Percentiles rank a stretch among this genome's conserved stretches.
phyloP scores from a whole-genome alignment of 352 stramenopile genomes.

The Phytophthora litchii region DNA sequence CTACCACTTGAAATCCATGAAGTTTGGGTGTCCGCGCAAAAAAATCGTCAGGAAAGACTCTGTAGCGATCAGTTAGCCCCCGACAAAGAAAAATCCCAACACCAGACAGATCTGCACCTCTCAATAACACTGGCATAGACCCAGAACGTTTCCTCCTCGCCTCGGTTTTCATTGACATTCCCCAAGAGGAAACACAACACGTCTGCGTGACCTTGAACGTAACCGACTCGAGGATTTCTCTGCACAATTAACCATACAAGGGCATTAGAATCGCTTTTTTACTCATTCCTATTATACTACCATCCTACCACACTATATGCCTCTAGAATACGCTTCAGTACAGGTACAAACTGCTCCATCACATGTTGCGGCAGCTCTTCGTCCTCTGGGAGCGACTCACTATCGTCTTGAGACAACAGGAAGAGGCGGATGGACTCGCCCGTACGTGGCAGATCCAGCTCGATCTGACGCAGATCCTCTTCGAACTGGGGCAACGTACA shows the following conservation, averaged over 20 bases:
- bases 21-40: conserved; percentile 71
- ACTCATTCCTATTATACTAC: not conserved
- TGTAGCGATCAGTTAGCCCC: conserved; percentile 12
- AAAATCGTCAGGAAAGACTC: conserved; percentile 76
- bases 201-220: conserved; percentile 78
- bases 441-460: conserved; percentile 70
- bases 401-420: conserved; percentile 37
- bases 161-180: conserved; percentile 37
- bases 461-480: conserved; percentile 72
- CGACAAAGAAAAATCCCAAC: not conserved
- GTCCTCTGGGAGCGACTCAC: conserved; percentile 11
- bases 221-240: conserved; percentile 73
- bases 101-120: conserved; percentile 26
- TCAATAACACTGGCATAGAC: conserved; percentile 76
- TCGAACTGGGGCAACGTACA: conserved; percentile 40
- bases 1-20: conserved; percentile 76
- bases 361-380: conserved; percentile 31
- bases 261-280: not conserved
- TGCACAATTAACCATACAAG: conserved; percentile 15
- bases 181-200: conserved; percentile 73
- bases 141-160: conserved; percentile 76
- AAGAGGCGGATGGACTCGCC: conserved; percentile 60
- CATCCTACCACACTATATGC: conserved; percentile 62
- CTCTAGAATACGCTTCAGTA: conserved; percentile 59
- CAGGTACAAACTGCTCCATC: conserved; percentile 36